A percentile compares a stretch with the other conserved stretches of the same genome.
These are phyloP conservation scores for Fusarium marasasianum DNA, from an alignment of 2,329 filamentous ascomycete genomes.

Conservation along the genomic window DNA sequence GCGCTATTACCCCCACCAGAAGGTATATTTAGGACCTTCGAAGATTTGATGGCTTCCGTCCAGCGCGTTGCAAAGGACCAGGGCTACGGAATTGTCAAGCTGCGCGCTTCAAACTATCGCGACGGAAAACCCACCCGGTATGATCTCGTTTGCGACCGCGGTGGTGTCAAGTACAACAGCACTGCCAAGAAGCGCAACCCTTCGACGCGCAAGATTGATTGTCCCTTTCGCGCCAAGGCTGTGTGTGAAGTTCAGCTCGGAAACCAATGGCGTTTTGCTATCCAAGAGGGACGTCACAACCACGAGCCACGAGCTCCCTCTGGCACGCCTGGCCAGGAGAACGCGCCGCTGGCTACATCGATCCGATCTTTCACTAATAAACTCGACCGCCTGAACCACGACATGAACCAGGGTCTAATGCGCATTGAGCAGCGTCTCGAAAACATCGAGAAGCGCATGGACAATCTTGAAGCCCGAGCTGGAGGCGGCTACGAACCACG, in stretches of 20 bases:
- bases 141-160: slow-evolving; percentile 70
- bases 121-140: slow-evolving; percentile 70
- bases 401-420: slow-evolving; percentile 62
- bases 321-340: slow-evolving; percentile 64
- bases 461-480: slow-evolving; percentile 60
- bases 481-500: slow-evolving; percentile 54
- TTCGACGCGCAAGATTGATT: slow-evolving; percentile 71
- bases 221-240: slow-evolving; percentile 70
- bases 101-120: slow-evolving; percentile 70
- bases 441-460: slow-evolving; percentile 64
- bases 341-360: slow-evolving; percentile 65
- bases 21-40: slow-evolving; percentile 68
- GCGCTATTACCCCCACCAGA: slow-evolving; percentile 65
- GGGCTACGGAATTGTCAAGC: slow-evolving; percentile 70
- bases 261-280: slow-evolving; percentile 71
- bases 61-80: slow-evolving; percentile 70
- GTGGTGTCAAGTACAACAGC: slow-evolving; percentile 71
- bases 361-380: slow-evolving; percentile 68
- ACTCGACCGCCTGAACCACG: slow-evolving; percentile 67
- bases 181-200: slow-evolving; percentile 72
- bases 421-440: slow-evolving; percentile 62
- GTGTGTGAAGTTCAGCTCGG: slow-evolving; percentile 70
- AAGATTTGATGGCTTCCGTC: slow-evolving; percentile 66
- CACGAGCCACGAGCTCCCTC: slow-evolving; percentile 67
- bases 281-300: slow-evolving; percentile 69